Conservation (phyloP, 163 green algal species). For the Scenedesmus sp. region DNA sequence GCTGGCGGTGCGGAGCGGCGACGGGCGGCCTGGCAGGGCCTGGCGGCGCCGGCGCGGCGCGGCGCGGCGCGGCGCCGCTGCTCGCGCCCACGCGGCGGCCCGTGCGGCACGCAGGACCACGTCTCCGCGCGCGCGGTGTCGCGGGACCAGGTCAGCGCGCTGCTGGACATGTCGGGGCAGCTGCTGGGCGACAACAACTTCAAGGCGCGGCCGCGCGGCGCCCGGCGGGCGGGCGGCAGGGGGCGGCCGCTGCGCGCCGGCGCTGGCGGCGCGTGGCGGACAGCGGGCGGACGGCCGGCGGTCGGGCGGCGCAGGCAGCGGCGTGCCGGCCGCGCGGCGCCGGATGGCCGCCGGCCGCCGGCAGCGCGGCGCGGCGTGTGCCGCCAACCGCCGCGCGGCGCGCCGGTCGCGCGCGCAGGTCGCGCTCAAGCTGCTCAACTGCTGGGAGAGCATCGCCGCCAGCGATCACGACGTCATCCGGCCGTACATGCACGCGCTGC, state of each 20-base stretch:
- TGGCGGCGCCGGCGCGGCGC: too few relatives aligned
- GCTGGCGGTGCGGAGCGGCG: neutral
- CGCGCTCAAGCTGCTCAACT: constrained; percentile 43
- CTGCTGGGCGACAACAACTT: constrained; percentile 55
- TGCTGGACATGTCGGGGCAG: constrained; percentile 49
- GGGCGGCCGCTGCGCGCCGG: too few relatives aligned
- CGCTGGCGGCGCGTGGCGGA: too few relatives aligned
- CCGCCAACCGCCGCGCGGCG: neutral
- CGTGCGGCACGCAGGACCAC: constrained; percentile 4
- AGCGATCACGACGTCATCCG: constrained; percentile 38
- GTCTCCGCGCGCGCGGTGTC: neutral
- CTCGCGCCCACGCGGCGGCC: neutral
- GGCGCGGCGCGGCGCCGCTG: too few relatives aligned
- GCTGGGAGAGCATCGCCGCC: constrained; percentile 37
- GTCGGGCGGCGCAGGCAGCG: too few relatives aligned
- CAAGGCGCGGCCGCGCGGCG: constrained; percentile 52
- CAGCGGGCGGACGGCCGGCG: too few relatives aligned
- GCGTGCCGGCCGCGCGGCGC: too few relatives aligned
- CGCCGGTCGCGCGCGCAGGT: constrained; percentile 37
- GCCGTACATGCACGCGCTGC: constrained; percentile 45
- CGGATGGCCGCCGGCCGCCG: too few relatives aligned
- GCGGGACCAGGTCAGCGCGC: constrained; percentile 48
- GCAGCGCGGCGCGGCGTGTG: too few relatives aligned
- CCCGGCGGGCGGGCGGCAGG: too few relatives aligned
- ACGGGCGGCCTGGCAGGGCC: neutral